phyloP scores from a whole-genome alignment of 2,329 filamentous ascomycete species.

The Nannizzia gypsea region DNA sequence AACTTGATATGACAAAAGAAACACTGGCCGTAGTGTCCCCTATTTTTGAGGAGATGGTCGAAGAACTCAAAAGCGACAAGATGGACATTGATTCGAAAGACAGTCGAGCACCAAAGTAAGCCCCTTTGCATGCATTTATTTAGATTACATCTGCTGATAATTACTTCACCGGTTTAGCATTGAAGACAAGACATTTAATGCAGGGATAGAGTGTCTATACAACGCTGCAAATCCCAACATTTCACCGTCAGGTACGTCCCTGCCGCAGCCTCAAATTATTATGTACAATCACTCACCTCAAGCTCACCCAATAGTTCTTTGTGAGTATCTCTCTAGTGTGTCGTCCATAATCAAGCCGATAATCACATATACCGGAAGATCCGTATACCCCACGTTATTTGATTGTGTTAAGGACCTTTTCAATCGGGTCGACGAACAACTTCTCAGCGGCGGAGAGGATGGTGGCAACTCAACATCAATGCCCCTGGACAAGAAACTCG shows the following conservation, averaged over 20 bases:
- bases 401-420: constrained; percentile 26
- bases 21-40: constrained; percentile 53
- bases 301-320: constrained; percentile 18
- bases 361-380: constrained; percentile 23
- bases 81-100: constrained; percentile 56
- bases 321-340: constrained; percentile 22
- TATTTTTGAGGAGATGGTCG: constrained; percentile 47
- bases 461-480: neutral
- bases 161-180: constrained; percentile 12
- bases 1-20: constrained; percentile 58
- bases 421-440: constrained; percentile 20
- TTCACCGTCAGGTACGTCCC: constrained; percentile 8
- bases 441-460: constrained; percentile 8
- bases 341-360: constrained; percentile 22
- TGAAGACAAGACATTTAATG: constrained; percentile 27
- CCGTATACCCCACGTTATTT: constrained; percentile 27
- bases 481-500: constrained; percentile 15
- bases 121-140: neutral
- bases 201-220: constrained; percentile 29
- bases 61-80: constrained; percentile 41
- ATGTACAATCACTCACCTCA: constrained; percentile 14
- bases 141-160: constrained; percentile 4
- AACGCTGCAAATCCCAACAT: constrained; percentile 26
- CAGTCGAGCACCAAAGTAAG: constrained; percentile 28
- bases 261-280: constrained; percentile 17